Evolutionary conservation across 208 protist species (phyloP).

Genomic region (Trypanosoma melophagium): DNA sequence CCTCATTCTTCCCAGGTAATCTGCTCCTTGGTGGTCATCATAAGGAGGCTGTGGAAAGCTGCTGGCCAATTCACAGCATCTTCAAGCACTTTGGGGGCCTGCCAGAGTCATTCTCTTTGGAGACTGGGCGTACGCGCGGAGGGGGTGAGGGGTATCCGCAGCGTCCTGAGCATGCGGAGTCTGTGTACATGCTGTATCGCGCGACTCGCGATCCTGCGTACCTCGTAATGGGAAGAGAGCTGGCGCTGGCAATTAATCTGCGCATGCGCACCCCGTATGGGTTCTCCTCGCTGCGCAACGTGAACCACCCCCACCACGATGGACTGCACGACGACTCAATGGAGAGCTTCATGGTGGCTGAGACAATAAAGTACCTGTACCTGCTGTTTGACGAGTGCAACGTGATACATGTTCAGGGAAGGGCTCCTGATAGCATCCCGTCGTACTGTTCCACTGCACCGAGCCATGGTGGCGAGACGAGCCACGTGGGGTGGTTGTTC

Average conservation of each 20-base stretch:
- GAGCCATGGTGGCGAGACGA: too few species aligned
- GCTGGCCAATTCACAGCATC: slow-evolving; percentile 55
- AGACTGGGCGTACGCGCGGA: background rate
- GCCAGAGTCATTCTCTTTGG: slow-evolving; percentile 61
- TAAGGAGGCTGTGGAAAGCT: slow-evolving; percentile 39
- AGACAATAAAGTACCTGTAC: slow-evolving; percentile 97
- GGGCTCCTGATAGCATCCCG: slow-evolving; percentile 10
- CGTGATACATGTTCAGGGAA: slow-evolving; percentile 28
- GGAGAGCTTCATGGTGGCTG: slow-evolving; percentile 93
- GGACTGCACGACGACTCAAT: slow-evolving; percentile 59
- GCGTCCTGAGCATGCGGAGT: slow-evolving; percentile 89
- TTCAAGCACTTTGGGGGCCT: slow-evolving; percentile 69
- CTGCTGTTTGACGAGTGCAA: slow-evolving; percentile 88
- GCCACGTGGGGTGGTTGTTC: too few species aligned
- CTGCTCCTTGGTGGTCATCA: slow-evolving; percentile 63
- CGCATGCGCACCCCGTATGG: slow-evolving; percentile 53
- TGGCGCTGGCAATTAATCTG: slow-evolving; percentile 56
- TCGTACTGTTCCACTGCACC: background rate
- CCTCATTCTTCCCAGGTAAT: slow-evolving; percentile 81
- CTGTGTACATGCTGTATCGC: slow-evolving; percentile 74
- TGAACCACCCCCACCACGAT: slow-evolving; percentile 33
- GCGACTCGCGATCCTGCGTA: slow-evolving; percentile 65
- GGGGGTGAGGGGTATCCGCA: slow-evolving; percentile 50
- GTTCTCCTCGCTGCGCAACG: slow-evolving; percentile 41
- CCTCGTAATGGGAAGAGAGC: slow-evolving; percentile 60